Evolutionary conservation across 2,329 filamentous ascomycete species (phyloP), one percentile per base, ranked within the genome.

Genomic region (Trichoderma pleuroti): DNA sequence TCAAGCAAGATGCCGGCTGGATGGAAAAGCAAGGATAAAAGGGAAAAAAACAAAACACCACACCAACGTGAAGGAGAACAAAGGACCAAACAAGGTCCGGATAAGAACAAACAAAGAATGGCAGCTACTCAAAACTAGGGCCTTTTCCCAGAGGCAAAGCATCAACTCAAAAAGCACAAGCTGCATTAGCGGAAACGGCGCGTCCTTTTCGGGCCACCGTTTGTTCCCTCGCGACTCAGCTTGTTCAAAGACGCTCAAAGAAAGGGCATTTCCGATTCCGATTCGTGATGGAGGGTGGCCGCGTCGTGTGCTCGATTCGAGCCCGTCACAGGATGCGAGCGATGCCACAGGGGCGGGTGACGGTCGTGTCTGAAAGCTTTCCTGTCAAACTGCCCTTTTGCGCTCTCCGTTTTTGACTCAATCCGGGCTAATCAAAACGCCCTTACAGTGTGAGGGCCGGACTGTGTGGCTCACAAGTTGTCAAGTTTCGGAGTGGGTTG

Each of bases 401-500:
- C n/a, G 28, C 18, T 30, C 16, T 32, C 56, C 56, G 56, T 21
- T 32, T 21, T 59, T 34, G 56, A 52, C 56, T 59, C 28, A 32
- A 59, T 67, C 26, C 26, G 64, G 64, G 64, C 21, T 67, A 59
- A 28, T 28, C 26, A 28, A 67, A 49, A 65, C 11, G 8, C 10
- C 14, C 18, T 46, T 26, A 46, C 52, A 59, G 24, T 59, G 26
- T 42, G 28, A 4, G 14, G 18, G 11, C 10, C n/a, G 7, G 10
- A 67, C 64, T 67, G 54, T 67, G 54, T 67, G 64, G 64, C 64
- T 67, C 64, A 67, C 34, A 67, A 52, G 46, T 52, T 12, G 26
- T 32, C 34, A 67, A 52, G 46, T 52, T 12, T 36, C 49, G 36
- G 18, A 24, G 32, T 12, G 16, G 46, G 54, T 26, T 7, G 12